Conservation (phyloP, 192 early-diverging fungal species). For the Coemansia sp. region DNA sequence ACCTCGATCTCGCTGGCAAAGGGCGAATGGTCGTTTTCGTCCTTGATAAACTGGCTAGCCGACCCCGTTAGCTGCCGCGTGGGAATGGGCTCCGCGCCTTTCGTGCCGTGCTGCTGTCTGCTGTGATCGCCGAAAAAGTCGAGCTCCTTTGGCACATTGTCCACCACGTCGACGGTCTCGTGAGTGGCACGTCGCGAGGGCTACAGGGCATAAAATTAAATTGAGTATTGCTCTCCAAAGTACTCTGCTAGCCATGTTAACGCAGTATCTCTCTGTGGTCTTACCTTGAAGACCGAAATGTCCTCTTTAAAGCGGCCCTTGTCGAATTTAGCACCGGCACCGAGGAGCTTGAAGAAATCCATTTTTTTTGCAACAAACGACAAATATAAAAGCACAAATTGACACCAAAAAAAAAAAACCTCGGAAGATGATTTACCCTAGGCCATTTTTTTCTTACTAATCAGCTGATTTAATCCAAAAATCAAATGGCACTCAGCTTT, state of each 20-base stretch:
- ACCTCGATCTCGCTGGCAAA: slow-evolving; percentile 42
- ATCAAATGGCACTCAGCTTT: slow-evolving; percentile 36
- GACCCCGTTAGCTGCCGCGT: slow-evolving; percentile 41
- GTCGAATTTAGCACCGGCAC: slow-evolving; percentile 87
- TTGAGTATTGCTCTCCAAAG: neutral
- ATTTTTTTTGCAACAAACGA: slow-evolving; percentile 12
- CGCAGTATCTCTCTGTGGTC: neutral
- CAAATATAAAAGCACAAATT: neutral
- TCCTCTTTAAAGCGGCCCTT: slow-evolving; percentile 77
- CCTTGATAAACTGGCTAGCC: slow-evolving; percentile 38
- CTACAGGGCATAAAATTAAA: neutral
- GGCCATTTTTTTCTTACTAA: neutral
- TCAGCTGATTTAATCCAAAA: neutral
- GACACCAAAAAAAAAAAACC: neutral
- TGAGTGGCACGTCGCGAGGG: slow-evolving; percentile 12
- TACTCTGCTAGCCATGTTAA: neutral
- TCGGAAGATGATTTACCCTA: too few species aligned
- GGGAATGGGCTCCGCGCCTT: slow-evolving; percentile 13
- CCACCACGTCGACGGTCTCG: slow-evolving; percentile 18
- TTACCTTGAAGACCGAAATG: slow-evolving; percentile 78
- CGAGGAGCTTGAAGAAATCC: slow-evolving; percentile 86
- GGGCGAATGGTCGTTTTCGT: slow-evolving; percentile 41
- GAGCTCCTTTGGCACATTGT: slow-evolving; percentile 41
- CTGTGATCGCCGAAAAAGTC: slow-evolving; percentile 40
- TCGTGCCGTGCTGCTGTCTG: slow-evolving; percentile 6